These are phyloP conservation scores for Nidularia sp. DNA, from an alignment of 768 basidiomycete genomes.

Conservation along the genomic window DNA sequence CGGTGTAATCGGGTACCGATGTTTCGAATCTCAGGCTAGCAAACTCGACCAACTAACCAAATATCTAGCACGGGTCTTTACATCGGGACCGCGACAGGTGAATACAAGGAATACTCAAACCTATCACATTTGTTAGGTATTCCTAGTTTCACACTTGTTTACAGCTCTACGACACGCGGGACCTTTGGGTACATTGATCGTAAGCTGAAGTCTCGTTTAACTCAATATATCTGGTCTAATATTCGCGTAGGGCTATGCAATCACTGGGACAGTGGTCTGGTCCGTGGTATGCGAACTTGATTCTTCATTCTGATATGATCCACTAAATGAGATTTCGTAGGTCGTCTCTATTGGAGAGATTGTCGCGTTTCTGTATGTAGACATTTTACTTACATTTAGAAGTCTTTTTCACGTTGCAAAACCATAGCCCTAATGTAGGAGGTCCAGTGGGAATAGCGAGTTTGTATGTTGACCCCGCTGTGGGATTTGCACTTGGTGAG, in stretches of 20 bases:
- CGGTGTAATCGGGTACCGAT: background rate
- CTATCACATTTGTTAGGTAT: too few species aligned
- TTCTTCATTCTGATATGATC: background rate
- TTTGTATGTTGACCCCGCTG: slow-evolving; percentile 28
- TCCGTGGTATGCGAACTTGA: slow-evolving; percentile 8
- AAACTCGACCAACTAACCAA: too few species aligned
- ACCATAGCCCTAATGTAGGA: slow-evolving; percentile 18
- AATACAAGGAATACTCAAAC: too few species aligned
- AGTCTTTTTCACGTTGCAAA: background rate
- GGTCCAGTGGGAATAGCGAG: slow-evolving; percentile 19
- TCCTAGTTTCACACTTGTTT: too few species aligned
- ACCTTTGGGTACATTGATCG: slow-evolving; percentile 9
- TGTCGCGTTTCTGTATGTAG: slow-evolving; percentile 12
- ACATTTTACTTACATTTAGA: background rate
- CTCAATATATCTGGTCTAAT: background rate
- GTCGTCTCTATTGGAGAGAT: slow-evolving; percentile 21
- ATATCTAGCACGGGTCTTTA: slow-evolving; percentile 10
- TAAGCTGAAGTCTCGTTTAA: background rate
- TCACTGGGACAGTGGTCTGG: slow-evolving; percentile 12
- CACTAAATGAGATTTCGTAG: background rate
- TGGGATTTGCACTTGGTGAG: slow-evolving; percentile 32
- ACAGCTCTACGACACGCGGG: slow-evolving; percentile 11
- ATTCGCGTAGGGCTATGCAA: slow-evolving; percentile 6
- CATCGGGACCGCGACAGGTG: slow-evolving; percentile 12
- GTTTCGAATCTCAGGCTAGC: background rate